A percentile compares a stretch with the other conserved stretches of the same genome.
phyloP scores from a whole-genome alignment of 345 rosid genomes.

The Erodium maritimum region DNA sequence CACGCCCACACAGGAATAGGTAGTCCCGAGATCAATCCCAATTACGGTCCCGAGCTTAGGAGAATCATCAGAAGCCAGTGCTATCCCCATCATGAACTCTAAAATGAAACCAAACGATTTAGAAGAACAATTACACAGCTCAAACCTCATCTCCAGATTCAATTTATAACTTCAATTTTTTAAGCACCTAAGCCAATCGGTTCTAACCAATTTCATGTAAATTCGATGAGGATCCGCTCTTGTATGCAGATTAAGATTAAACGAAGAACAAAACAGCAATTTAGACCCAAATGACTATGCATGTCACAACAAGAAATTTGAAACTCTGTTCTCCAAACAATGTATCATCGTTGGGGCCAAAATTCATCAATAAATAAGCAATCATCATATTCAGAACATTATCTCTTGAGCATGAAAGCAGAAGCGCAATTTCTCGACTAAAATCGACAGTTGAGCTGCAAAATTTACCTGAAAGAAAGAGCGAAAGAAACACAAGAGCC shows the following conservation, averaged over 20 bases:
- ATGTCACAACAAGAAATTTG: neutral
- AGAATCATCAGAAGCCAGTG: slow-evolving; percentile 16
- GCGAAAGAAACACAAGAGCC: slow-evolving; percentile 10
- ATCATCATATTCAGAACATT: no score
- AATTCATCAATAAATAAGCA: no score
- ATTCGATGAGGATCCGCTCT: no score
- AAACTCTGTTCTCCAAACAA: neutral
- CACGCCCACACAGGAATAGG: slow-evolving; percentile 49
- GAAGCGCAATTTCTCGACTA: neutral
- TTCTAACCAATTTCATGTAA: no score
- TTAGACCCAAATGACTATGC: neutral
- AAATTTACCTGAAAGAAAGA: slow-evolving; percentile 22
- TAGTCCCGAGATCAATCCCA: slow-evolving; percentile 49
- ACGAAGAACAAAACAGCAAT: neutral
- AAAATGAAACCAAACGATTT: no score
- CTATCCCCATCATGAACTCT: slow-evolving; percentile 22
- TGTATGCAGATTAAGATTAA: no score
- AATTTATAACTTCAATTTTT: no score
- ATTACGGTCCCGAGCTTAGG: slow-evolving; percentile 35
- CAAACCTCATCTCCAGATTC: neutral
- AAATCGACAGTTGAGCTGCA: neutral
- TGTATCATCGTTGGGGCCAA: no score
- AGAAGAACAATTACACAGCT: neutral
- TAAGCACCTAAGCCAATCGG: no score
- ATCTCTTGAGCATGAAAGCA: no score